Conservation (phyloP, 805 yeast species). For the Lachancea waltii region DNA sequence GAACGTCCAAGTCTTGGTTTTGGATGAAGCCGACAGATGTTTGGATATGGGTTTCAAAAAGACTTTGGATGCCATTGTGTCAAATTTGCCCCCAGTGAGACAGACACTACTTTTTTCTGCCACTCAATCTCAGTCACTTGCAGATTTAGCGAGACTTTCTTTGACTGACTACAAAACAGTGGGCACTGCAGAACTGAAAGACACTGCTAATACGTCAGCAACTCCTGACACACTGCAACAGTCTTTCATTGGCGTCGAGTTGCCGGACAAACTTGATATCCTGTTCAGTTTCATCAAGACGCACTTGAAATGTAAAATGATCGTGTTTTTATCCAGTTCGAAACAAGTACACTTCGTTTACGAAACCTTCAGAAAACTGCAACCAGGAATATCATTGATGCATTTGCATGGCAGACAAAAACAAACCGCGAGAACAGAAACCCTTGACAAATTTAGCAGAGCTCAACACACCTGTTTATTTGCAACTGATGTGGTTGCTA, state of each 20-base stretch:
- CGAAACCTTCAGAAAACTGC: slow-evolving; percentile 78
- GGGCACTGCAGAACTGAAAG: slow-evolving; percentile 36
- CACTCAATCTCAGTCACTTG: slow-evolving; percentile 77
- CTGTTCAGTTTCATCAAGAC: slow-evolving; percentile 82
- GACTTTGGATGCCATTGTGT: slow-evolving; percentile 72
- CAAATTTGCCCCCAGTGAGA: slow-evolving; percentile 69
- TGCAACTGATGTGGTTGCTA: slow-evolving; percentile 87
- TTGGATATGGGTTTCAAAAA: slow-evolving; percentile 89
- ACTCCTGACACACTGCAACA: slow-evolving; percentile 87
- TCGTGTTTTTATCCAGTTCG: slow-evolving; percentile 80
- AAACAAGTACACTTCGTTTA: slow-evolving; percentile 88
- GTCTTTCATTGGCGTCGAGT: slow-evolving; percentile 61
- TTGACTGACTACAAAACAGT: slow-evolving; percentile 40
- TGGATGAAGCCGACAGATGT: slow-evolving; percentile 91
- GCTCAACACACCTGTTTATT: slow-evolving; percentile 76
- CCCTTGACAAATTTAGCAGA: slow-evolving; percentile 67
- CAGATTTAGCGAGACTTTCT: slow-evolving; percentile 72
- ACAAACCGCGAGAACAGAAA: slow-evolving; percentile 81
- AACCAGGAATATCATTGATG: slow-evolving; percentile 85
- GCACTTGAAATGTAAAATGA: slow-evolving; percentile 70
- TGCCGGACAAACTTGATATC: slow-evolving; percentile 78
- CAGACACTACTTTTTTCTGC: slow-evolving; percentile 86
- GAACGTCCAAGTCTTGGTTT: slow-evolving; percentile 68
- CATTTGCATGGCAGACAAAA: slow-evolving; percentile 86
- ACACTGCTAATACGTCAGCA: slow-evolving; percentile 55